Evolutionary conservation across 768 basidiomycete genomes (phyloP).

Genomic region (Paxillus rubicundulus): DNA sequence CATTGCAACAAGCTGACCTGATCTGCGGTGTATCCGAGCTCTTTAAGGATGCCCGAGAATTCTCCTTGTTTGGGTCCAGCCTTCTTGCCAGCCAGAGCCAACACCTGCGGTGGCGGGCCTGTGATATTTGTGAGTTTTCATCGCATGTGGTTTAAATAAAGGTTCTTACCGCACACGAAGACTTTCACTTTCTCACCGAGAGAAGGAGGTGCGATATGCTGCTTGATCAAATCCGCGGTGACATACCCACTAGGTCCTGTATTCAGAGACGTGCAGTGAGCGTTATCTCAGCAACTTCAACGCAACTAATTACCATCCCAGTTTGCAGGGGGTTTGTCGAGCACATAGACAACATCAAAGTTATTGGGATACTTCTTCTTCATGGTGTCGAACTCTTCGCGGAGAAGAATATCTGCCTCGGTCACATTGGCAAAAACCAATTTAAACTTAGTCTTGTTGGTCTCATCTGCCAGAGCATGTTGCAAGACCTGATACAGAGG

Average conservation of each 20-base stretch:
- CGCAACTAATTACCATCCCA: slow-evolving; percentile 53
- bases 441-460: slow-evolving; percentile 93
- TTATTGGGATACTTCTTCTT: slow-evolving; percentile 65
- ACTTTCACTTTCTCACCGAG: slow-evolving; percentile 80
- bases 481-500: slow-evolving; percentile 81
- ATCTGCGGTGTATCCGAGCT: slow-evolving; percentile 79
- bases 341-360: slow-evolving; percentile 80
- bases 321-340: slow-evolving; percentile 67
- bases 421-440: slow-evolving; percentile 89
- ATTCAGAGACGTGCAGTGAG: slow-evolving; percentile 6
- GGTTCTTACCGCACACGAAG: slow-evolving; percentile 76
- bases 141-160: not conserved
- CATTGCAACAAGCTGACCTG: slow-evolving; percentile 53
- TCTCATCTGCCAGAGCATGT: slow-evolving; percentile 66
- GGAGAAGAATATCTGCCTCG: slow-evolving; percentile 86
- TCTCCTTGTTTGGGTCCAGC: slow-evolving; percentile 81
- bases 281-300: not conserved
- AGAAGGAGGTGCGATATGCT: slow-evolving; percentile 63
- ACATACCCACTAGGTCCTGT: slow-evolving; percentile 74
- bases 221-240: slow-evolving; percentile 65
- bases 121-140: slow-evolving; percentile 1
- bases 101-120: slow-evolving; percentile 87
- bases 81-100: slow-evolving; percentile 86
- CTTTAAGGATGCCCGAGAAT: slow-evolving; percentile 78
- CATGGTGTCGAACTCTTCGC: slow-evolving; percentile 69